Base-by-base conservation (phyloP, 768 basidiomycete species). In the Naganishia kalamii region DNA sequence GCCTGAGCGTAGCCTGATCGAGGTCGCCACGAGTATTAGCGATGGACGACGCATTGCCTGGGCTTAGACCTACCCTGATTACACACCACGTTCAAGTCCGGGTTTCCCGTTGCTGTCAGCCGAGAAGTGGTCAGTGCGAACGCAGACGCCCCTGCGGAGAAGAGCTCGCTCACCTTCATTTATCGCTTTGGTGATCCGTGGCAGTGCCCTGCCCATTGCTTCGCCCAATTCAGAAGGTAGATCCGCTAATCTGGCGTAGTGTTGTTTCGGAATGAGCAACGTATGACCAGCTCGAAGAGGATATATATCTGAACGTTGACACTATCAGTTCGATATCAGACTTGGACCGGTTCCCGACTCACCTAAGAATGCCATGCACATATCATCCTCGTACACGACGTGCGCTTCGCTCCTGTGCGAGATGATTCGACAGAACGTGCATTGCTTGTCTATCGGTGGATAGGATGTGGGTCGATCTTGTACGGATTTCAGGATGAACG, bases 41-140 rank as follows among this genome's bases (percentile, higher is more conserved):
- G 19, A 2, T 37, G 25, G n/a, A 15, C 21, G 4, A 19, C 23
- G 15, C 23, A n/a, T 30, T 13, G 21, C 1, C n/a, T 3, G 5
- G 3, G 15, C 4, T 6, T 11, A 41, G 21, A 30, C 54, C 49
- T 57, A 59, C 67, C 68, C 60, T 69, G 68, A 48, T 69, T 69
- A 37, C 68, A 69, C 25, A 69, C 68, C 37, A 69, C 65, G 32
- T 69, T 69, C 27, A 69, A 54, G 40, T 66, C 68, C 4, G 47
- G 47, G 40, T 66, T 65, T 17, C 65, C 57, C 33, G 62, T 69
- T 30, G 64, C 68, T 68, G 37, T 23, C 37, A 8, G 7, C 23
- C 11, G 40, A 60, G 27, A 60, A 25, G 40, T 32, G 23, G 37
- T 43, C 29, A 60, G 37, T n/a, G 37, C 15, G 10, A 3, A 17